Base-by-base conservation (phyloP, 768 basidiomycete genomes). In the Pleurotus tuber-regium region DNA sequence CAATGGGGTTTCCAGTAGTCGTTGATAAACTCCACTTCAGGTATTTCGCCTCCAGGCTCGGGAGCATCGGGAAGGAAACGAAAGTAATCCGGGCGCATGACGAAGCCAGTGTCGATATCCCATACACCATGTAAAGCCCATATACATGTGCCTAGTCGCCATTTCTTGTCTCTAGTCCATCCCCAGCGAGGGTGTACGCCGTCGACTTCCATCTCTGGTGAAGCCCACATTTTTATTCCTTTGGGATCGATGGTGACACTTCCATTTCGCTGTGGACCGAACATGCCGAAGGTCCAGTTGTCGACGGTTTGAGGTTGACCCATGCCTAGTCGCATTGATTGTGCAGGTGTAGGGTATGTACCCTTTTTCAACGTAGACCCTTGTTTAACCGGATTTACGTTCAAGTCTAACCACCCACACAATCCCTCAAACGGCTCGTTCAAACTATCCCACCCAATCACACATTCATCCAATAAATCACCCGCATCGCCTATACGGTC, bases 381-480 rank as follows among this genome's bases (percentile, higher is more conserved):
- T 61, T 93, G 91, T 28, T 77, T 69, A 12, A 69, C 70, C 0
- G 92, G 88, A 38, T 86, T 82, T 10, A 64, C 54, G 44, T 74
- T 77, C 24, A 99, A 72, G 63, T 96, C 83, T 0, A 76, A 72
- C 67, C 87, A 87, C 2, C 75, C 76, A 26, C 68, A 77, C 33
- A 91, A 75, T 0, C 97, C 97, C 58, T 95, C 90, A 30, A 83
- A 84, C 0, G 97, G 96, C 66, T 99, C 97, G 66, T 99, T 98
- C 67, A 98, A 71, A 59, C 85, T 87, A 64, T 99, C 97, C 97
- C 96, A 98, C 0, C 97, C 97, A 42, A 98, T 86, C 9, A 99
- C 80, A 57, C 92, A 94, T 33, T 84, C 83, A 25, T 98, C 94
- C 18, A 90, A 64, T 30, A 98, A 66, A 28, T 80, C 86, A 0